A percentile compares a stretch with the other conserved stretches of the same genome.
Evolutionary conservation across 495 filamentous ascomycete species (phyloP).

Genomic region (Tuber melanosporum): DNA sequence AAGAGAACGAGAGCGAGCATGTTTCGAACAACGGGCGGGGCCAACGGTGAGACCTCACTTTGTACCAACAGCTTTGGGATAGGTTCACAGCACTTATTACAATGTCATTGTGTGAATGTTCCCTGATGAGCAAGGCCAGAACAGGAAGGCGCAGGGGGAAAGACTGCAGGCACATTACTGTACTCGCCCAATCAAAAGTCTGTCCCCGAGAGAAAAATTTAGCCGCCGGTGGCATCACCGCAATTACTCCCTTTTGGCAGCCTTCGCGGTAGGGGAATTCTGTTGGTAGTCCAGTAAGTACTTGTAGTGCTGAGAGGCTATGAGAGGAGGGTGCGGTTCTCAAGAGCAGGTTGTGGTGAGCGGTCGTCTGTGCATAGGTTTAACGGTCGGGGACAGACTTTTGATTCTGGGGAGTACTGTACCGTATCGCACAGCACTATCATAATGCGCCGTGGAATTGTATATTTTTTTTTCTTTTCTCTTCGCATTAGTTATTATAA

Average conservation of each 20-base stretch:
- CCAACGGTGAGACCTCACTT: not conserved
- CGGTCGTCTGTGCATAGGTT: too few species aligned
- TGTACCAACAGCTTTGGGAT: slow-evolving; percentile 1
- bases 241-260: too few species aligned
- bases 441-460: not conserved
- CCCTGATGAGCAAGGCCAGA: not conserved
- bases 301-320: too few species aligned
- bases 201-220: too few species aligned
- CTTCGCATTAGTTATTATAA: not conserved
- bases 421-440: not conserved
- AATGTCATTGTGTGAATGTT: not conserved
- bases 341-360: too few species aligned
- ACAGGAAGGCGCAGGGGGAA: not conserved
- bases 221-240: too few species aligned
- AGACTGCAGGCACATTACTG: not conserved
- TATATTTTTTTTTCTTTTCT: not conserved
- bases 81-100: not conserved
- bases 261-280: too few species aligned
- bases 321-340: too few species aligned
- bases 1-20: not conserved
- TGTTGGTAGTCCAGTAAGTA: too few species aligned
- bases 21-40: not conserved
- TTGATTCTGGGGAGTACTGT: not conserved
- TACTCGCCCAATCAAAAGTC: too few species aligned
- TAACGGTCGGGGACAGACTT: too few species aligned